Percentiles rank a stretch among this genome's conserved stretches.
phyloP scores from a whole-genome alignment of 306 rosid species.

The Lathyrus tuberosus region DNA sequence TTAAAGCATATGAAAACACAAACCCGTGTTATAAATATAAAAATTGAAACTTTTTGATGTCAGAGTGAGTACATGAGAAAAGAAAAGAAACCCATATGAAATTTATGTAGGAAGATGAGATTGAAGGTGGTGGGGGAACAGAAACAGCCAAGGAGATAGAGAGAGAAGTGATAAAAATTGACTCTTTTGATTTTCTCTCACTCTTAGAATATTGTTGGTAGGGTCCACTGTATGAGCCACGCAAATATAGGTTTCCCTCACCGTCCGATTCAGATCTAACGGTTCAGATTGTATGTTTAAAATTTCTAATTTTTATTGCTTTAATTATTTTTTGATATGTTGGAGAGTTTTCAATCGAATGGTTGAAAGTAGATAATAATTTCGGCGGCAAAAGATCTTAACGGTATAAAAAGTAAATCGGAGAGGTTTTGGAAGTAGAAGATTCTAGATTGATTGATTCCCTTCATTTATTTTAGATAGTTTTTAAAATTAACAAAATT shows the following conservation, averaged over 20 bases:
- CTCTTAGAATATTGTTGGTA: conserved; percentile 47
- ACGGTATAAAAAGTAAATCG: conserved; percentile 46
- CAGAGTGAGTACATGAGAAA: conserved; percentile 15
- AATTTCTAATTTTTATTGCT: too few relatives aligned
- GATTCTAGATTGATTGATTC: background rate
- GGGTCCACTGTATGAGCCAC: conserved; percentile 48
- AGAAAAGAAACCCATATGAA: conserved; percentile 33
- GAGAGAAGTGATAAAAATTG: conserved; percentile 9
- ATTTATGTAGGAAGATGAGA: conserved; percentile 47
- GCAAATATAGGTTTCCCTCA: too few relatives aligned
- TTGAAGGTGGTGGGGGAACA: conserved; percentile 40
- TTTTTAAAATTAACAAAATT: too few relatives aligned
- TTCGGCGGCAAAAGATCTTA: conserved; percentile 60
- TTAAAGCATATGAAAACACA: conserved; percentile 1
- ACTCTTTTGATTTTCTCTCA: too few relatives aligned
- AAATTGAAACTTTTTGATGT: conserved; percentile 41
- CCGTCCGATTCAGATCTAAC: too few relatives aligned
- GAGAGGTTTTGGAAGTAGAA: background rate
- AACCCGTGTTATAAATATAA: conserved; percentile 51
- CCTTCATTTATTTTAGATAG: too few relatives aligned
- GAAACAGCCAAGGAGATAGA: conserved; percentile 20
- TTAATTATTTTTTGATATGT: background rate
- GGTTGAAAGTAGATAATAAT: conserved; percentile 44
- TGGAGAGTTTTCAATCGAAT: conserved; percentile 36
- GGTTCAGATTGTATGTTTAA: too few relatives aligned